These are phyloP conservation scores for Ananas comosus DNA, from an alignment of 176 grass and related monocot genomes.

Conservation along the genomic window DNA sequence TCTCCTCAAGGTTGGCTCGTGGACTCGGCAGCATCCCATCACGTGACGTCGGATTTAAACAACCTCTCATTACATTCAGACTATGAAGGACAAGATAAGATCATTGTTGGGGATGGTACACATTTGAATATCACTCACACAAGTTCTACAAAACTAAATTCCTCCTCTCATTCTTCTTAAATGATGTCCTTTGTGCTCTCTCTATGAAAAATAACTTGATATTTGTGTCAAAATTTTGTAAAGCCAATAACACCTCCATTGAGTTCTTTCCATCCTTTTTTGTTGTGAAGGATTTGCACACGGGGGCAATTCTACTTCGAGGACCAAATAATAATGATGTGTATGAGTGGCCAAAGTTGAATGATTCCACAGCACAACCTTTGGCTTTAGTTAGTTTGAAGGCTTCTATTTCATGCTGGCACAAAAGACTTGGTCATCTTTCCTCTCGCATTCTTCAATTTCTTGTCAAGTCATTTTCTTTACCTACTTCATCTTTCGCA, in stretches of 20 bases:
- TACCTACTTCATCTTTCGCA: no score
- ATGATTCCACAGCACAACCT: no score
- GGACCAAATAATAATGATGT: background rate
- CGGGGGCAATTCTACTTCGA: background rate
- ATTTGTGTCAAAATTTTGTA: background rate
- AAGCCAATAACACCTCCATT: background rate
- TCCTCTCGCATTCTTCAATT: no score
- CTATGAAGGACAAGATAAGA: background rate
- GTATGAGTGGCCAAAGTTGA: background rate
- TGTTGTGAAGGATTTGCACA: slow-evolving; percentile 10
- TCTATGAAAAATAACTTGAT: background rate
- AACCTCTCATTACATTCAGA: background rate
- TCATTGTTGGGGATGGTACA: background rate
- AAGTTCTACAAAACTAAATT: background rate
- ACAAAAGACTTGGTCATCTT: no score
- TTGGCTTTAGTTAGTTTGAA: no score
- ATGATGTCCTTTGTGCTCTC: background rate
- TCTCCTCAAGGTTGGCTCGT: background rate
- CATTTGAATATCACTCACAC: background rate
- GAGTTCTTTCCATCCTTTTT: background rate
- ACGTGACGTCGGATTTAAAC: background rate
- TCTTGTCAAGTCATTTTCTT: no score
- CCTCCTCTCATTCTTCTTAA: background rate
- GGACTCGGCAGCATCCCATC: background rate
- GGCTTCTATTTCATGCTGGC: no score